phyloP scores from a whole-genome alignment of 768 basidiomycete genomes.

The Rhizopogon vulgaris region DNA sequence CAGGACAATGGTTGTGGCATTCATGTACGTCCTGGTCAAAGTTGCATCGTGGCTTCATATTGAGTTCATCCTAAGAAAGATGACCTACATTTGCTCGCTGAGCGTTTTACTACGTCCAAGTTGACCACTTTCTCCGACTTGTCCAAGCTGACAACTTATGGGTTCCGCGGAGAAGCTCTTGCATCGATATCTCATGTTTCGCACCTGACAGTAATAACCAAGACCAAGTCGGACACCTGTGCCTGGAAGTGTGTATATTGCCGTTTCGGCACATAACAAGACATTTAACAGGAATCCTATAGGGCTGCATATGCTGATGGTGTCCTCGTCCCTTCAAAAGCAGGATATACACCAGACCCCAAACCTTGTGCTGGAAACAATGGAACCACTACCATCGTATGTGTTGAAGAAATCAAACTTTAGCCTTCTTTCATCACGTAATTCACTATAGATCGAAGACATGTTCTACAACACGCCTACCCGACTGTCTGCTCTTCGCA shows the following conservation, averaged over 20 bases:
- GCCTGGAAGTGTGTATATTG: slow-evolving; percentile 83
- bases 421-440: background rate
- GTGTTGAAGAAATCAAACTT: slow-evolving; percentile 14
- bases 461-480: slow-evolving; percentile 92
- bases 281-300: background rate
- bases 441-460: slow-evolving; percentile 71
- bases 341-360: slow-evolving; percentile 67
- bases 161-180: slow-evolving; percentile 94
- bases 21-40: slow-evolving; percentile 45
- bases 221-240: slow-evolving; percentile 73
- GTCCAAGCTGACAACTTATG: slow-evolving; percentile 80
- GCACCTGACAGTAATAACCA: slow-evolving; percentile 84
- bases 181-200: slow-evolving; percentile 95
- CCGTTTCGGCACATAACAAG: background rate
- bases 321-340: slow-evolving; percentile 58
- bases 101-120: slow-evolving; percentile 95
- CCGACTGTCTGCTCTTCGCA: slow-evolving; percentile 78
- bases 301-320: slow-evolving; percentile 87
- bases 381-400: slow-evolving; percentile 82
- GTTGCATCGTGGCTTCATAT: background rate
- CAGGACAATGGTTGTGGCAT: slow-evolving; percentile 97
- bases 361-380: slow-evolving; percentile 93
- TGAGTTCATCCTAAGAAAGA: slow-evolving; percentile 48
- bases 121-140: slow-evolving; percentile 82
- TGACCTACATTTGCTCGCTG: slow-evolving; percentile 86